Base-by-base conservation (phyloP, 75 land plant genomes). In the Gnetum montanum region DNA sequence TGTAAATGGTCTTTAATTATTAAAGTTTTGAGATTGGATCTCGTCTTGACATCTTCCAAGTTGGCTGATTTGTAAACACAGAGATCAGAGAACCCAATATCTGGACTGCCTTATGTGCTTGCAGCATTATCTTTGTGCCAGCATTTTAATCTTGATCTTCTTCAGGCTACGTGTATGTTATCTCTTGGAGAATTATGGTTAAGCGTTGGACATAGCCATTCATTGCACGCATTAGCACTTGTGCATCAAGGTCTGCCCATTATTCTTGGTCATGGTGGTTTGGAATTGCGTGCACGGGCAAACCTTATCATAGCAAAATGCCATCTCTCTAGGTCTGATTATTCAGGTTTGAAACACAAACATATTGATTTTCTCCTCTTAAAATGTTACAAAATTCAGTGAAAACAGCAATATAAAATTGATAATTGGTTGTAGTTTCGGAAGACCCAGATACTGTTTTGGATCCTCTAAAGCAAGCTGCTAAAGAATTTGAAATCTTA, bases 251-350 rank as follows among this genome's bases (percentile, higher is more conserved):
- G 79, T 58, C 64, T 95, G 60, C 79, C 98, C 5, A 68, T 82
- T 62, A 82, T 94, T 58, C 78, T 94, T 58, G 96, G 99, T 27
- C 99, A 95, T 77, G 99, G 99, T 6, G 88, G 91, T 25, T 61
- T 86, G 49, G 83, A 95, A 64, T 84, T 95, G 5, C 68, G 83
- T 38, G 82, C 81, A n/a, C 79, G 96, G 6, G 86, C 88, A 15
- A 70, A 76, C 62, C 78, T 95, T 51, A 62, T 72, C 19, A 73
- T 90, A 54, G 96, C 96, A 46, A 81, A 79, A 54, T 83, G 99
- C 65, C 65, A 86, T 67, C 69, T 90, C 5, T 61, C 82, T 26
- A 77, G 70, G 62, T 76, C 88, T 13, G 66, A 18, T 8, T 90
- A 75, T 62, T 81, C 88, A 77, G 79, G 93, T 87, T 45, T 33